Conservation (phyloP, 2,329 filamentous ascomycete species). For the Thelonectria discophora region DNA sequence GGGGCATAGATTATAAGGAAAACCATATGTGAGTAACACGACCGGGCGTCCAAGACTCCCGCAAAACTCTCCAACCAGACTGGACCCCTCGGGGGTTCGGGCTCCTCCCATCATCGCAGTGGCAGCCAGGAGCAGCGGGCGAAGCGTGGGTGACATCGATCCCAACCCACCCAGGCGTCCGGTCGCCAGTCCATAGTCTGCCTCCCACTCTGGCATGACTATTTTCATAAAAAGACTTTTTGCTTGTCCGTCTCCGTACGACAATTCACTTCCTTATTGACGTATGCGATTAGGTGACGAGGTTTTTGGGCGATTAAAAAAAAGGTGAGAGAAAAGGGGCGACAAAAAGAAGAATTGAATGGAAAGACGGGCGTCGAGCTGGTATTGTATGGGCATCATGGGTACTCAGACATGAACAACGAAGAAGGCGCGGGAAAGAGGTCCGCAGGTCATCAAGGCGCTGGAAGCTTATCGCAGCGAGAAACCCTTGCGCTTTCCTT, state of each 20-base stretch:
- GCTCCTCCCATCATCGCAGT: slow-evolving; percentile 31
- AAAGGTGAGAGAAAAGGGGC: slow-evolving; percentile 48
- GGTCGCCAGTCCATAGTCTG: slow-evolving; percentile 44
- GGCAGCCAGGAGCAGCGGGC: slow-evolving; percentile 8
- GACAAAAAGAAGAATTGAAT: slow-evolving; percentile 55
- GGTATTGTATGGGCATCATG: slow-evolving; percentile 68
- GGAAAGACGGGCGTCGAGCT: slow-evolving; percentile 63
- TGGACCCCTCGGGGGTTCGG: slow-evolving; percentile 32
- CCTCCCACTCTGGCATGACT: slow-evolving; percentile 46
- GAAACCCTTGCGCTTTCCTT: slow-evolving; percentile 99
- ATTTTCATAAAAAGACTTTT: slow-evolving; percentile 51
- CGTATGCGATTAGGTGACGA: slow-evolving; percentile 50
- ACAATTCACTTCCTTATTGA: slow-evolving; percentile 45
- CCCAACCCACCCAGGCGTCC: slow-evolving; percentile 32
- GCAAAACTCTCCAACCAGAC: slow-evolving; percentile 23
- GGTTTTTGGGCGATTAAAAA: slow-evolving; percentile 51
- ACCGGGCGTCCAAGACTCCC: slow-evolving; percentile 32
- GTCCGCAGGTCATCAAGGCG: slow-evolving; percentile 35
- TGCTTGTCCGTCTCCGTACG: slow-evolving; percentile 43
- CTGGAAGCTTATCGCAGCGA: slow-evolving; percentile 80
- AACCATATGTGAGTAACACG: slow-evolving; percentile 39
- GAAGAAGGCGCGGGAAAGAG: slow-evolving; percentile 44
- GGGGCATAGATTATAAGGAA: slow-evolving; percentile 43
- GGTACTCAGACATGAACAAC: slow-evolving; percentile 66
- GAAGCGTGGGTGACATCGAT: slow-evolving; percentile 27